phyloP scores from a whole-genome alignment of 139 green algal species.

The Chlorella sp. region DNA sequence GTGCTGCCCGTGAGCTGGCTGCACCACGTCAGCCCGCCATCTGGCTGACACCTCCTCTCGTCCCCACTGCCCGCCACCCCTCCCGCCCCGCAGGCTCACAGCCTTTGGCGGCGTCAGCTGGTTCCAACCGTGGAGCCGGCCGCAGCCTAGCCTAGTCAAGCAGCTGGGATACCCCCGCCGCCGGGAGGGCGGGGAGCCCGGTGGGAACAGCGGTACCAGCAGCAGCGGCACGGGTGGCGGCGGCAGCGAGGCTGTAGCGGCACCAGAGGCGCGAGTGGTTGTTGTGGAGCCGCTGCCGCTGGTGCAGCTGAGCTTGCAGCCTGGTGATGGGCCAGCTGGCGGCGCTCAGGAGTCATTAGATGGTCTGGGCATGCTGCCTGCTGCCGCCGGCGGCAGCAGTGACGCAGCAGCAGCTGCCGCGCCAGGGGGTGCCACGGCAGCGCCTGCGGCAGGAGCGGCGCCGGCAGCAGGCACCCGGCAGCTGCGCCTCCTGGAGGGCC shows the following conservation, averaged over 20 bases:
- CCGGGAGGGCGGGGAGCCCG: neutral
- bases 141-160: slow-evolving; percentile 11
- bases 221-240: neutral
- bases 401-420: neutral
- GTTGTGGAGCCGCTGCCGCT: slow-evolving; percentile 20
- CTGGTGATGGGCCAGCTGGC: neutral
- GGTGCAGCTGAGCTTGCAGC: slow-evolving; percentile 20
- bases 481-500: slow-evolving; percentile 39
- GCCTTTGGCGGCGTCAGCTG: slow-evolving; percentile 57
- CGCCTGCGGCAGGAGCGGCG: neutral
- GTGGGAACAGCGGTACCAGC: neutral
- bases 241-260: neutral
- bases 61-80: neutral
- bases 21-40: too few relatives aligned
- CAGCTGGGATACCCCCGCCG: neutral
- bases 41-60: too few relatives aligned
- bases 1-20: neutral
- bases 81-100: slow-evolving; percentile 3
- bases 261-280: slow-evolving; percentile 16
- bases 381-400: neutral
- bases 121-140: slow-evolving; percentile 52
- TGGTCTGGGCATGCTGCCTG: slow-evolving; percentile 5
- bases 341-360: neutral
- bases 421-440: neutral
- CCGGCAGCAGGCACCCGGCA: neutral